Base-by-base conservation (phyloP, 148 eudicot species). In the Polygonum maritimum region DNA sequence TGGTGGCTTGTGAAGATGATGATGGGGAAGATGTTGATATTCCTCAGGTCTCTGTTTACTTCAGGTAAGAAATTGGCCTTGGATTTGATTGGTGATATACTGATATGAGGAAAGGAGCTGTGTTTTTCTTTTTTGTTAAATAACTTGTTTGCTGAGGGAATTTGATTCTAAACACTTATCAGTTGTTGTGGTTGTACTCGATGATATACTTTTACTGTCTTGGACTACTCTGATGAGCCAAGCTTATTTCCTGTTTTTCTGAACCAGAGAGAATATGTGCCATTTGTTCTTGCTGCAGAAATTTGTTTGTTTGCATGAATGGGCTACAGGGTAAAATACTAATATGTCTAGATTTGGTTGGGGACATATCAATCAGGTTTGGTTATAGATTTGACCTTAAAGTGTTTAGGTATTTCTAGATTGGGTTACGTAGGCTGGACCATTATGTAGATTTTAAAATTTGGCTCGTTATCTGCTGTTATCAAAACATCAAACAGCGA, bases 1-100 rank as follows among this genome's bases (percentile, higher is more conserved):
- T 80, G 38, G 82, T 80, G 21, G 82, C 82, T 31, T 80, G 82
- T 76, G 79, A 80, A 75, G 82, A 80, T 16, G 82, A 80, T 9
- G 79, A 76, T 33, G 82, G 73, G n/a, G 76, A 80, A 57, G 82
- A 80, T 48, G 48, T 80, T 58, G 82, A 80, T 76, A 80, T 80
- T 8, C 82, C 82, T 35, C 82, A 80, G 79, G 44, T 80, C 40
- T 80, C 82, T 35, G 65, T 80, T 31, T 76, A 80, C 78, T 80
- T 80, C 78, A 76, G 65, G 73, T 80, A 57, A 72, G 11, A 8
- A 12, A 4, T 14, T 14, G 33, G 14, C 6, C 10, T 62, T 26
- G 63, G 31, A 57, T 57, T 55, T 19, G 1, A 2, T 10, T 10
- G 52, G 15, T 55, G 10, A 57, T 7, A 9, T 57, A 7, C 47